Evolutionary conservation across 768 basidiomycete species (phyloP), one percentile per base, ranked within the genome.

Genomic region (Rhizopogon salebrosus): DNA sequence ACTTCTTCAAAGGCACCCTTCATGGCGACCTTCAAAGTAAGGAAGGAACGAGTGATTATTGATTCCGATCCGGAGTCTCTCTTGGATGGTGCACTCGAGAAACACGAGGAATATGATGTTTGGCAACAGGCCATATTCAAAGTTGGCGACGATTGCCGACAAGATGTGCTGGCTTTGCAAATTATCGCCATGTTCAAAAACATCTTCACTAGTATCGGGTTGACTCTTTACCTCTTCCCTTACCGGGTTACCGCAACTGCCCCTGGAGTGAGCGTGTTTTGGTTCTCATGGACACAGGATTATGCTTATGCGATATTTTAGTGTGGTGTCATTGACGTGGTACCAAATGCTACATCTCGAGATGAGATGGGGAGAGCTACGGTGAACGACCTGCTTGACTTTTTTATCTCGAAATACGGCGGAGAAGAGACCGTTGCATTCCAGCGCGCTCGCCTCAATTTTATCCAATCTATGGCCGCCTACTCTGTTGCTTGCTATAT

Each of bases 101-200:
- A 70, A 40, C 78, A 69, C 26, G 74, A 75, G 41, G 78, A 85
- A 60, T 91, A 88, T 63, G 93, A 98, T 56, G 86, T 95, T 41
- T 98, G 92, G 95, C 92, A 95, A 55, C 87, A 92, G 58, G 97
- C 97, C 1, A 99, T 99, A 57, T 99, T 99, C 84, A 99, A 99
- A 76, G 97, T 99, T 53, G 97, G 97, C 51, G 97, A 99, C 65
- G 97, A 99, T 65, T 99, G 97, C 68, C 84, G 97, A 39, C 97
- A 99, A 68, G 97, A 99, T 62, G 87, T 98, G n/a, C 80, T 99
- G 41, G 97, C 97, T 0, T 74, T 99, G 43, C 97, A 99, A 63
- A 73, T 98, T 55, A 98, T 99, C 56, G 97, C 97, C 5, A 98
- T 98, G 94, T 98, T 98, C 80, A 98, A 98, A 72, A 98, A 97